Evolutionary conservation across 805 yeast genomes (phyloP).

Genomic region (Priceomyces haplophilus): DNA sequence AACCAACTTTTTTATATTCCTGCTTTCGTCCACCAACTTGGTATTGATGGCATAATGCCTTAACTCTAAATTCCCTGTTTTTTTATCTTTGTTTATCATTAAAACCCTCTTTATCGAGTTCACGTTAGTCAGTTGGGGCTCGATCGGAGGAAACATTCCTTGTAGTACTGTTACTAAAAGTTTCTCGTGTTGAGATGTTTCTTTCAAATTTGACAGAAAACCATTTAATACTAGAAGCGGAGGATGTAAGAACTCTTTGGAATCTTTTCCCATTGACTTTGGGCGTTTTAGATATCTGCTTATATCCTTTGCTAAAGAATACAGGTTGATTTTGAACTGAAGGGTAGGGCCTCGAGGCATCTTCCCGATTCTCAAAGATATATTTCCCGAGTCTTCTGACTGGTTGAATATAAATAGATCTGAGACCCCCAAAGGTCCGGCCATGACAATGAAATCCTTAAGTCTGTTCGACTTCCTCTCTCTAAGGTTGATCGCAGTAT

Average conservation of each 20-base stretch:
- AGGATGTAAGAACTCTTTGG: slow-evolving; percentile 65
- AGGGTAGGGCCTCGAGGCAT: slow-evolving; percentile 95
- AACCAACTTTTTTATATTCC: slow-evolving; percentile 68
- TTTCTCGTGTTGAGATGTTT: slow-evolving; percentile 70
- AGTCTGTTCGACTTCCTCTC: slow-evolving; percentile 86
- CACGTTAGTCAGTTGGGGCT: slow-evolving; percentile 78
- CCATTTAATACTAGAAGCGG: slow-evolving; percentile 92
- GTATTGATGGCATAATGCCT: slow-evolving; percentile 91
- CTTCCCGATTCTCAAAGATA: slow-evolving; percentile 78
- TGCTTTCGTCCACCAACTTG: slow-evolving; percentile 73
- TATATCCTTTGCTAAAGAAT: slow-evolving; percentile 81
- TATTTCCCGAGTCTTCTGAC: slow-evolving; percentile 69
- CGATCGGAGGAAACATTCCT: slow-evolving; percentile 92
- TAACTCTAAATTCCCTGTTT: slow-evolving; percentile 71
- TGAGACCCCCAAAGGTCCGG: slow-evolving; percentile 92
- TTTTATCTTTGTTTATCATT: slow-evolving; percentile 70
- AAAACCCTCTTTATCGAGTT: slow-evolving; percentile 77
- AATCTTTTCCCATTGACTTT: slow-evolving; percentile 66
- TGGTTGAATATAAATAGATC: slow-evolving; percentile 87
- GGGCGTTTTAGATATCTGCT: slow-evolving; percentile 69
- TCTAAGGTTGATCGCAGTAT: slow-evolving; percentile 83
- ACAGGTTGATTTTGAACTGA: slow-evolving; percentile 72
- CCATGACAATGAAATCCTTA: slow-evolving; percentile 96
- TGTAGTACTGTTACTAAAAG: slow-evolving; percentile 86
- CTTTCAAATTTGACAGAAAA: slow-evolving; percentile 61